A percentile compares a stretch with the other conserved stretches of the same genome.
phyloP scores from a whole-genome alignment of 768 basidiomycete species.

The Neoboletus brunneissimus region DNA sequence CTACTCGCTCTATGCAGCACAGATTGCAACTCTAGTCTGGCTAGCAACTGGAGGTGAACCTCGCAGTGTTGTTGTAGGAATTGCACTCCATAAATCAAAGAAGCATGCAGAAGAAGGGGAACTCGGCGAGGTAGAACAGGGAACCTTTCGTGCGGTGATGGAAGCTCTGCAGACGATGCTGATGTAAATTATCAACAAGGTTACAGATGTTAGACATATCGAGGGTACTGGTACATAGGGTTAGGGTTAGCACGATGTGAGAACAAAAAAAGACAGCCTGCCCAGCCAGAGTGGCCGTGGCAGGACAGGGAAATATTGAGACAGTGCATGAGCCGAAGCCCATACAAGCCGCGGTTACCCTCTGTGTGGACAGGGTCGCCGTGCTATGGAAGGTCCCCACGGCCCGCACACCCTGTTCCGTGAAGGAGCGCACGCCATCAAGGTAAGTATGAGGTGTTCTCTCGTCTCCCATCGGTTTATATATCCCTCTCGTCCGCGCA shows the following conservation, averaged over 20 bases:
- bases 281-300: conserved; percentile 55
- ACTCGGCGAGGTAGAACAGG: conserved; percentile 40
- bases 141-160: conserved; percentile 52
- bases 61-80: conserved; percentile 68
- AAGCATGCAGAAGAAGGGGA: conserved; percentile 22
- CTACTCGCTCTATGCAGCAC: conserved; percentile 79
- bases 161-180: conserved; percentile 41
- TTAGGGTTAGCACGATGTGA: conserved; percentile 24
- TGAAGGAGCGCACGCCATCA: conserved; percentile 58
- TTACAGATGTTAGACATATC: too few relatives aligned
- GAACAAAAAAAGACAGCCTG: conserved; percentile 38
- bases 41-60: conserved; percentile 45
- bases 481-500: conserved; percentile 14
- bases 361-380: conserved; percentile 54
- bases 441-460: conserved; percentile 50
- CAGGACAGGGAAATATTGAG: conserved; percentile 78
- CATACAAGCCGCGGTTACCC: conserved; percentile 45
- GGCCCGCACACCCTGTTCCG: conserved; percentile 51
- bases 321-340: conserved; percentile 74
- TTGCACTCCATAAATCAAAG: conserved; percentile 54
- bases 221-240: conserved; percentile 11
- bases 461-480: conserved; percentile 1
- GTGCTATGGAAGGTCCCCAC: conserved; percentile 53
- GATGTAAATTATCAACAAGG: neutral
- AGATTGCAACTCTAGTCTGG: conserved; percentile 86